Evolutionary conservation across 768 basidiomycete genomes (phyloP), one percentile per base, ranked within the genome.

Genomic region (Suillus plorans): DNA sequence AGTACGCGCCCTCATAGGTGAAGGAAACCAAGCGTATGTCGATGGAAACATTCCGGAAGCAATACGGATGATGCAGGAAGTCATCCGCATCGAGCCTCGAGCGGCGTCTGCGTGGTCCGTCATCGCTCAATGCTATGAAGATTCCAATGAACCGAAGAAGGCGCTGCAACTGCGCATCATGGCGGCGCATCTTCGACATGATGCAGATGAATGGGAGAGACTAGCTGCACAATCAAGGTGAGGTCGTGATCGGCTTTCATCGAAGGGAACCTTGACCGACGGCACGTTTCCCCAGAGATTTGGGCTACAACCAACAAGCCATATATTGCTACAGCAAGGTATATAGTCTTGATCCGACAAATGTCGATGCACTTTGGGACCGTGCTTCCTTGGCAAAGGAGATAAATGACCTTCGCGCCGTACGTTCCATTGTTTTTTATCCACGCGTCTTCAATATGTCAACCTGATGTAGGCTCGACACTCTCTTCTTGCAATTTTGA

Each of bases 281-380:
- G 25, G 14, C 2, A 47, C 36, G 44, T 22, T 55, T 61, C 53
- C 58, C 13, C 59, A 75, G 94, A 68, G 86, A 87, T 16, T 73
- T 88, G 31, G 91, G 90, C 2, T 88, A 87, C 65, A 84, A 86
- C 53, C 91, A 95, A 64, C 95, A 98, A 75, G 93, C 94, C 3
- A 74, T 97, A 42, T 98, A 98, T 72, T 99, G 97, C 72, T 93
- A 92, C 72, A 83, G 90, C 0, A 96, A 97, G 72, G 86, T 92
- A 1, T 85, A 89, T 69, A 87, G 84, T 64, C 79, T 92, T 28
- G 90, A 97, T 71, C 91, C 92, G 1, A 81, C 83, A 9, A 95
- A 98, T 68, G 85, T 92, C 18, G 88, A 91, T 64, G 91, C 92
- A 5, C 82, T 94, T 18, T 97, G 94, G 93, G 95, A 98, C 69